Evolutionary conservation across 495 filamentous ascomycete species (phyloP).

Genomic region (Choiromyces venosus): DNA sequence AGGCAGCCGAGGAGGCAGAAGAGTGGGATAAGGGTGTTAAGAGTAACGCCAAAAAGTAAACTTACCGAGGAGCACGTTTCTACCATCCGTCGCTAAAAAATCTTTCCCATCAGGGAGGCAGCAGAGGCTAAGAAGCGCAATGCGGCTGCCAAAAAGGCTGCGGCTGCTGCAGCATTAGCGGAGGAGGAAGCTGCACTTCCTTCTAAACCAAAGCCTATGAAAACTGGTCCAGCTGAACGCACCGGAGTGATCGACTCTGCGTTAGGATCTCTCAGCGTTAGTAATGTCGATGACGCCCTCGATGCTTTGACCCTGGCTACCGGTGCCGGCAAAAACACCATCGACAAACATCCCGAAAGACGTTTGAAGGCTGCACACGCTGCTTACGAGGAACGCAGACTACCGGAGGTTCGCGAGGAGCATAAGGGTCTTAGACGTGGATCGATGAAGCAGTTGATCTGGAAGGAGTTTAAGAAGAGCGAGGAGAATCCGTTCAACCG

Average conservation of each 20-base stretch:
- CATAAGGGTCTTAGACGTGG: constrained; percentile 67
- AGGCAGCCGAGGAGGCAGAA: constrained; percentile 65
- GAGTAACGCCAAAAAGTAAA: constrained; percentile 75
- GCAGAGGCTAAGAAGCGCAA: constrained; percentile 41
- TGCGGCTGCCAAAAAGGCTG: constrained; percentile 70
- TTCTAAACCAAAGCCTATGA: constrained; percentile 58
- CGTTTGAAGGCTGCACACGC: constrained; percentile 82
- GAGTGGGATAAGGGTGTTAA: constrained; percentile 86
- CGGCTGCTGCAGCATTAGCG: constrained; percentile 72
- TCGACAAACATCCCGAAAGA: constrained; percentile 81
- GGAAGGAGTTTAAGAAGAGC: constrained; percentile 86
- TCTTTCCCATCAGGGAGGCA: constrained; percentile 25
- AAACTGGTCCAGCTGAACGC: constrained; percentile 47
- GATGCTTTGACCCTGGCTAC: constrained; percentile 68
- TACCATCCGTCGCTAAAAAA: not conserved
- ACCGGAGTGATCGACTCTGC: constrained; percentile 34
- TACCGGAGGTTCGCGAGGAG: constrained; percentile 80
- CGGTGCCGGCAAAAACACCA: constrained; percentile 48
- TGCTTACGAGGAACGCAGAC: constrained; percentile 74
- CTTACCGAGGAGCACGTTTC: not conserved
- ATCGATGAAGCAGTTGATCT: constrained; percentile 70
- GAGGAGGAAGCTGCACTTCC: constrained; percentile 62
- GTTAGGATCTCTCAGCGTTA: constrained; percentile 58
- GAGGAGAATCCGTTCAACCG: constrained; percentile 94
- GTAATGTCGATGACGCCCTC: constrained; percentile 85